A percentile compares a stretch with the other conserved stretches of the same genome.
Conservation (phyloP, 2,329 filamentous ascomycete genomes). For the Stenocarpella maydis region DNA sequence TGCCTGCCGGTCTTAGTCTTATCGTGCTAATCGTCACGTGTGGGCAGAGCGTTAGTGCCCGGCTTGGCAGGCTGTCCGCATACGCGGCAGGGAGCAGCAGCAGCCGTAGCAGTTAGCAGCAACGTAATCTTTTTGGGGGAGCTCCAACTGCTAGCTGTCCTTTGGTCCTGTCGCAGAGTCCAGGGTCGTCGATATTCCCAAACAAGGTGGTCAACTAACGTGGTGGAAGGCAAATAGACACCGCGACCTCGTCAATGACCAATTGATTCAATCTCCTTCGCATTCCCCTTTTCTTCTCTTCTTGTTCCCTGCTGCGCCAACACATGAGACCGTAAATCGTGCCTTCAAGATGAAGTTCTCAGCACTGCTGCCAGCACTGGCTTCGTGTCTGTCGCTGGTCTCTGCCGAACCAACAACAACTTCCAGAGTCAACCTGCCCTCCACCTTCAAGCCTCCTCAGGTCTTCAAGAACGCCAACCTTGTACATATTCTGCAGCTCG, state of each 20-base stretch:
- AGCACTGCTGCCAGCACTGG: slow-evolving; percentile 64
- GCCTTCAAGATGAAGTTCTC: slow-evolving; percentile 54
- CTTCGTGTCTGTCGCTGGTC: slow-evolving; percentile 63
- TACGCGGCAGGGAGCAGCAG: slow-evolving; percentile 1
- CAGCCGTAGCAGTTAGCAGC: neutral
- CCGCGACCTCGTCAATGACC: slow-evolving; percentile 37
- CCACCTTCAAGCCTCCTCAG: slow-evolving; percentile 82
- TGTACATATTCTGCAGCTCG: slow-evolving; percentile 87
- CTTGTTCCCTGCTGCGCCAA: slow-evolving; percentile 36
- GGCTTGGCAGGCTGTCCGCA: slow-evolving; percentile 31
- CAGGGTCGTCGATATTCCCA: slow-evolving; percentile 10
- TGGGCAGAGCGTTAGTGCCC: slow-evolving; percentile 26
- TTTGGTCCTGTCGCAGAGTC: slow-evolving; percentile 24
- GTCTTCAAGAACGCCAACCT: slow-evolving; percentile 95
- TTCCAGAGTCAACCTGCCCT: slow-evolving; percentile 66
- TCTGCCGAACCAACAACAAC: slow-evolving; percentile 55
- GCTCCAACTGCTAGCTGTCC: slow-evolving; percentile 31
- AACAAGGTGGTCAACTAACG: slow-evolving; percentile 5
- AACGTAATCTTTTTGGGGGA: slow-evolving; percentile 33
- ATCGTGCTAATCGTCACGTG: neutral
- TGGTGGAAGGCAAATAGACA: slow-evolving; percentile 11
- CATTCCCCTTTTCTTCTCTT: slow-evolving; percentile 20
- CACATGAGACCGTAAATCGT: slow-evolving; percentile 40
- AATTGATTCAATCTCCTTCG: slow-evolving; percentile 33
- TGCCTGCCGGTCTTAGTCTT: slow-evolving; percentile 17